Evolutionary conservation across 192 early-diverging fungal genomes (phyloP).

Genomic region (Ramicandelaber brevisporus): DNA sequence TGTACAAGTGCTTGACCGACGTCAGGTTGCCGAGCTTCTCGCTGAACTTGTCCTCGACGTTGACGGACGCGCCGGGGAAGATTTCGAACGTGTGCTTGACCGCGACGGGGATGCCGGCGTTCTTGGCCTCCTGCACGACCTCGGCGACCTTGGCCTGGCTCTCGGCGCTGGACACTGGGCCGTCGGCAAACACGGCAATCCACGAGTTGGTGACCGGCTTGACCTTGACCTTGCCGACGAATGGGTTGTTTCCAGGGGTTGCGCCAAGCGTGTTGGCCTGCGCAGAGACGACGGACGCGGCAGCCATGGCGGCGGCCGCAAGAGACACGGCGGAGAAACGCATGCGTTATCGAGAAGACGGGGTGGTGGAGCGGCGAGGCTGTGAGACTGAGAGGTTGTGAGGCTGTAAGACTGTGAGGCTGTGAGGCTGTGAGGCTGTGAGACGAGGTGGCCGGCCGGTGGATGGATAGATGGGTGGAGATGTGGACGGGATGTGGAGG

Average conservation of each 20-base stretch:
- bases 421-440: too few species aligned
- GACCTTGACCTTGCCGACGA: conserved; percentile 1
- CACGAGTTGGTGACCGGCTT: conserved; percentile 7
- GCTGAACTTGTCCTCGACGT: conserved; percentile 8
- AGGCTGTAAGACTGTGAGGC: too few species aligned
- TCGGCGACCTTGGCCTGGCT: conserved; percentile 9
- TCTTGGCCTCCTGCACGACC: conserved; percentile 4
- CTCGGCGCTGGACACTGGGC: conserved; percentile 9
- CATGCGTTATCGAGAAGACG: too few species aligned
- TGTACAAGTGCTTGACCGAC: conserved; percentile 11
- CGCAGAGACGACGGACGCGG: conserved; percentile 1
- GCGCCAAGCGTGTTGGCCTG: conserved; percentile 4
- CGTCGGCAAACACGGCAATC: conserved; percentile 12
- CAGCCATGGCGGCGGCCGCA: conserved; percentile 1
- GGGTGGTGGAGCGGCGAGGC: too few species aligned
- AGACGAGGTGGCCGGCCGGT: too few species aligned
- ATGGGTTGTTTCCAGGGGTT: background rate
- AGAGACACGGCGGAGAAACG: conserved; percentile 2
- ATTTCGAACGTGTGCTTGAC: conserved; percentile 14
- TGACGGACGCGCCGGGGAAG: conserved; percentile 18
- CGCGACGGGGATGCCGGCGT: too few species aligned
- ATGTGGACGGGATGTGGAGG: too few species aligned
- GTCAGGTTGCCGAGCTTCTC: conserved; percentile 8
- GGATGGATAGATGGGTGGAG: too few species aligned
- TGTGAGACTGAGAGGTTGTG: too few species aligned